These are phyloP conservation scores for Setomelanomma holmii DNA, from an alignment of 2,329 filamentous ascomycete genomes.

Conservation along the genomic window DNA sequence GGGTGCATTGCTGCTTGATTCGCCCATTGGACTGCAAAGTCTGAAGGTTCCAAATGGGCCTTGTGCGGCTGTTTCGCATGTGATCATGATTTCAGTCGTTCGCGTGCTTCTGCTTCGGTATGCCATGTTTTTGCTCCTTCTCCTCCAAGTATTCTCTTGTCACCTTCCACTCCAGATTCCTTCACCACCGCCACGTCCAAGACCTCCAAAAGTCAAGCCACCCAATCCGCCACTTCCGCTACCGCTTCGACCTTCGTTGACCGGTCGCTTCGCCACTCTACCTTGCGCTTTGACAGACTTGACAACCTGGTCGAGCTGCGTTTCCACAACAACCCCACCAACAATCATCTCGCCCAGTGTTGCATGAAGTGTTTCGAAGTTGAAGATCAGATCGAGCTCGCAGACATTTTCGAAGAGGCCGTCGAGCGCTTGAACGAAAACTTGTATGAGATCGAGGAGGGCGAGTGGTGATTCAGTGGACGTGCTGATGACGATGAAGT, in stretches of 20 bases:
- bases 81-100: too few species aligned
- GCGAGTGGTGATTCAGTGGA: constrained; percentile 95
- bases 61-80: too few species aligned
- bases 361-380: constrained; percentile 95
- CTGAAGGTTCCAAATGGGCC: too few species aligned
- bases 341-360: constrained; percentile 93
- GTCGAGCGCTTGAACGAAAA: constrained; percentile 95
- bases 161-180: constrained; percentile 42
- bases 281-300: constrained; percentile 80
- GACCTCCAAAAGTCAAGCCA: constrained; percentile 30
- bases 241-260: constrained; percentile 67
- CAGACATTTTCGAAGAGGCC: constrained; percentile 98
- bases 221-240: constrained; percentile 28
- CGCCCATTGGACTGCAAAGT: too few species aligned
- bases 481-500: constrained; percentile 97
- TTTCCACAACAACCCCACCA: constrained; percentile 93
- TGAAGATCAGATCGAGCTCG: constrained; percentile 98
- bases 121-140: neutral
- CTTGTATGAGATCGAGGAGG: constrained; percentile 94
- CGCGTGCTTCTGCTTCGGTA: too few species aligned
- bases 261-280: constrained; percentile 77
- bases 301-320: constrained; percentile 85
- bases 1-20: too few species aligned
- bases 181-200: constrained; percentile 42
- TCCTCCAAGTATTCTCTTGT: constrained; percentile 4